phyloP scores from a whole-genome alignment of 2,329 filamentous ascomycete species.

The Pseudofabraea citricarpa region DNA sequence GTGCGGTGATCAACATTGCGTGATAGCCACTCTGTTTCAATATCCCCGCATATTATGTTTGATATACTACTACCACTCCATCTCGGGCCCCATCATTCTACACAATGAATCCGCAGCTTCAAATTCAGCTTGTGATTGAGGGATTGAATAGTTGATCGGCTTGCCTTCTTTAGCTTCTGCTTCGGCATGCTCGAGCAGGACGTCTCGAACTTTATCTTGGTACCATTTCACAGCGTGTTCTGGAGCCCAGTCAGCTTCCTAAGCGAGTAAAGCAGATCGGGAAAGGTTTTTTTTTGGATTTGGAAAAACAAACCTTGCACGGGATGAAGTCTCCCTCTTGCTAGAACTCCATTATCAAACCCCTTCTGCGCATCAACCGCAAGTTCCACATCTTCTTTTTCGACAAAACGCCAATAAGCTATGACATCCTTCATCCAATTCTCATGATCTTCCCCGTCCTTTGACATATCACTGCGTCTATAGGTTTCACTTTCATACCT shows the following conservation, averaged over 20 bases:
- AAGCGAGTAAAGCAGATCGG: not conserved
- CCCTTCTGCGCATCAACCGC: slow-evolving; percentile 2
- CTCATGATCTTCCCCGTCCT: not conserved
- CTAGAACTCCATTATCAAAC: not conserved
- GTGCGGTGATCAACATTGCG: too few relatives aligned
- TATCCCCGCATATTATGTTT: too few relatives aligned
- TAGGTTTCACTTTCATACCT: slow-evolving; percentile 3
- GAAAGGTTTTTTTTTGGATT: too few relatives aligned
- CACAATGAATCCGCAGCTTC: not conserved
- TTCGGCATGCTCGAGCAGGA: not conserved
- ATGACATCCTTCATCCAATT: slow-evolving; percentile 4
- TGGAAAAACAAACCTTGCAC: not conserved
- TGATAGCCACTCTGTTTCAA: too few relatives aligned
- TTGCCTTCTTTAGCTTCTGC: not conserved
- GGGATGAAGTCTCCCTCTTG: slow-evolving; percentile 4
- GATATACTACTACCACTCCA: slow-evolving; percentile 5
- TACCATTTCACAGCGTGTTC: slow-evolving; percentile 4
- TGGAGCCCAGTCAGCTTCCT: not conserved
- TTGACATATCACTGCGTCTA: not conserved
- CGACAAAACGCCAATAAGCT: slow-evolving; percentile 4
- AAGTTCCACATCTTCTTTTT: slow-evolving; percentile 1
- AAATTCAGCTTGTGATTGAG: not conserved
- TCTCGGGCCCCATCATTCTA: not conserved
- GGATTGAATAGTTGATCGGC: slow-evolving; percentile 1
- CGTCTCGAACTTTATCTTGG: not conserved